Evolutionary conservation across 2,329 filamentous ascomycete species (phyloP), one percentile per base, ranked within the genome.

Genomic region (Xylariaceae sp.): DNA sequence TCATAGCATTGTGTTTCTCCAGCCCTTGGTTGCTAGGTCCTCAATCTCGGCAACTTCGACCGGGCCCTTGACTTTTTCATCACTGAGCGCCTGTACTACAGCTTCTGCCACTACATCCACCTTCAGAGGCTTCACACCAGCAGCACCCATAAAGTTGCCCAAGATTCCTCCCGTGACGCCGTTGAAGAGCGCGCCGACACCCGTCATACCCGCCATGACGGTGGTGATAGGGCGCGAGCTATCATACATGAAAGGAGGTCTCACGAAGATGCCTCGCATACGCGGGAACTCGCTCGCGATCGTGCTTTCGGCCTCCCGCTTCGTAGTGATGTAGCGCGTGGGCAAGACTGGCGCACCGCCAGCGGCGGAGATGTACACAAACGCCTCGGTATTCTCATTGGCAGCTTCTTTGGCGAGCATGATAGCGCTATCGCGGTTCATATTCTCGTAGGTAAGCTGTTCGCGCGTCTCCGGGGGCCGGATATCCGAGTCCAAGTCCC

Each of bases 381-480:
- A 97, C 0, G 85, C 83, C 16, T 78, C 73, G 13, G 87, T 86
- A 34, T 83, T 78, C 54, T 83, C 82, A 33, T 74, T 74, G 22
- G 80, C 79, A 1, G 91, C 85, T 67, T 93, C 89, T 64, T 87
- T 84, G 13, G 93, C 94, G 13, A 97, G 79, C 49, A 87, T 81
- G 55, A 97, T 83, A 44, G 93, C 93, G 74, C 77, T 83, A 73
- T 97, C 93, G 51, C 94, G 83, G 74, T 99, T 99, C 90, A 99
- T 97, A 55, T 91, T 79, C 75, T 97, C 94, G 75, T 99, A 99
- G 16, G 93, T 97, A 63, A 96, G 78, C 72, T 94, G 88, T 22
- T 86, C 85, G 61, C 85, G 84, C 42, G 76, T 80, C 69, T 89
- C 85, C 47, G 84, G 77, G 1, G 86, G 80, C 60, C 80, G 78